A percentile compares a stretch with the other conserved stretches of the same genome.
Conservation (phyloP, 108 stramenopile genomes). For the Fragilaria crotonensis region DNA sequence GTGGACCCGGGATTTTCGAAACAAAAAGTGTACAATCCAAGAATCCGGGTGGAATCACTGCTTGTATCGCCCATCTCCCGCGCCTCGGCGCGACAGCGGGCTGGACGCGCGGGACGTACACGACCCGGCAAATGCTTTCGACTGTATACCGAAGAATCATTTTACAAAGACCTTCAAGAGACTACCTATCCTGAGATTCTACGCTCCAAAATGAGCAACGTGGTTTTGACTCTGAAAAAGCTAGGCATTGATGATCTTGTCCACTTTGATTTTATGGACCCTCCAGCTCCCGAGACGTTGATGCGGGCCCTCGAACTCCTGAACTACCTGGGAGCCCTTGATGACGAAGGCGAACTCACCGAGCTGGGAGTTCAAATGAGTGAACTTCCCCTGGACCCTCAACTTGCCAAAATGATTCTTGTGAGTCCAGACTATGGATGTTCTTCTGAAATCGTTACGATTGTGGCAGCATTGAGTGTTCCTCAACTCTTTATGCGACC, state of each 20-base stretch:
- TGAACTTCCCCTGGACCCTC: slow-evolving; percentile 90
- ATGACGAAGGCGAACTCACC: slow-evolving; percentile 97
- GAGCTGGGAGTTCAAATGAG: slow-evolving; percentile 96
- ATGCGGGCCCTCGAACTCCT: slow-evolving; percentile 97
- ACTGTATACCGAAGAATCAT: slow-evolving; percentile 96
- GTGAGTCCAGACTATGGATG: slow-evolving; percentile 91
- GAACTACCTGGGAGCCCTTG: slow-evolving; percentile 96
- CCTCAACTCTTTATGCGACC: slow-evolving; percentile 96
- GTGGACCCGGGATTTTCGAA: slow-evolving; percentile 99
- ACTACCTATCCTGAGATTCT: slow-evolving; percentile 99
- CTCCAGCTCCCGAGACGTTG: slow-evolving; percentile 98
- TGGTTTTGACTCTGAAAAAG: slow-evolving; percentile 95
- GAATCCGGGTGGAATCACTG: slow-evolving; percentile 96
- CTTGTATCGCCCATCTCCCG: slow-evolving; percentile 97
- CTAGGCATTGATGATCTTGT: slow-evolving; percentile 98
- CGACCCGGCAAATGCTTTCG: slow-evolving; percentile 99
- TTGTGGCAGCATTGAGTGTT: slow-evolving; percentile 94
- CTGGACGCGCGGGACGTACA: slow-evolving; percentile 96
- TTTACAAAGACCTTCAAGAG: slow-evolving; percentile 94
- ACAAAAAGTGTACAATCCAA: slow-evolving; percentile 99
- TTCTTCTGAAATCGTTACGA: slow-evolving; percentile 93
- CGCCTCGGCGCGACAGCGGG: slow-evolving; percentile 93
- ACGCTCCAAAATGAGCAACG: slow-evolving; percentile 86
- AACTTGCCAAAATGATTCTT: slow-evolving; percentile 93
- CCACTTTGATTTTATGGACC: slow-evolving; percentile 99